Percentiles rank a stretch among this genome's conserved stretches.
phyloP scores from a whole-genome alignment of 352 stramenopile genomes.

The Globisporangium apiculatum region DNA sequence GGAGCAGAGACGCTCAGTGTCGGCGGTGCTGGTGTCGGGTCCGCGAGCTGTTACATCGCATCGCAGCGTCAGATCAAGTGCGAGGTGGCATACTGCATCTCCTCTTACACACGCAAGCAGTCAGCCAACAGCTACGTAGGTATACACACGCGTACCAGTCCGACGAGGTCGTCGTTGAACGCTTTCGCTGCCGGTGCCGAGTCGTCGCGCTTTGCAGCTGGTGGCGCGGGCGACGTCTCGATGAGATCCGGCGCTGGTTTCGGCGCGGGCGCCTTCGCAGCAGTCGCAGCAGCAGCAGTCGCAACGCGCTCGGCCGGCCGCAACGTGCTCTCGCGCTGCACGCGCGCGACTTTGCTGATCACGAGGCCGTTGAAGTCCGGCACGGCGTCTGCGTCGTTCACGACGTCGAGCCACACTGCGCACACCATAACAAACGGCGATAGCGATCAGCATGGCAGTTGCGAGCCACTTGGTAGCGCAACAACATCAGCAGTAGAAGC shows the following conservation, averaged over 20 bases:
- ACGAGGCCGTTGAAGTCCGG: constrained; percentile 77
- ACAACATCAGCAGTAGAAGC: too few species aligned
- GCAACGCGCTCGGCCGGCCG: constrained; percentile 24
- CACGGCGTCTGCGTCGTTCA: constrained; percentile 60
- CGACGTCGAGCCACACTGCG: constrained; percentile 76
- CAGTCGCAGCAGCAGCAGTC: constrained; percentile 16
- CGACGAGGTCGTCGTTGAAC: constrained; percentile 80
- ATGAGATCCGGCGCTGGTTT: constrained; percentile 51
- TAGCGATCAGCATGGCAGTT: neutral
- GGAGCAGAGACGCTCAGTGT: constrained; percentile 14
- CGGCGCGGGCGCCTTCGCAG: constrained; percentile 13
- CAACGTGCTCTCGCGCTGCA: constrained; percentile 43
- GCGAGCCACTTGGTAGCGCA: neutral
- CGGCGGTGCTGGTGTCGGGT: constrained; percentile 32
- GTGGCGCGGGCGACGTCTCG: constrained; percentile 35
- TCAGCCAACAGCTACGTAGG: neutral
- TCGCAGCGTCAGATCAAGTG: neutral
- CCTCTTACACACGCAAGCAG: neutral
- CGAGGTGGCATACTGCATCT: too few species aligned
- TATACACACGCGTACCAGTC: constrained; percentile 34
- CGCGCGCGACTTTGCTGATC: constrained; percentile 72
- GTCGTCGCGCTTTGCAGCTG: constrained; percentile 44
- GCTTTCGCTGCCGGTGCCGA: constrained; percentile 32
- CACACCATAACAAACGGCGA: neutral
- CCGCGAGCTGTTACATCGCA: constrained; percentile 31